phyloP scores from a whole-genome alignment of 2,329 filamentous ascomycete genomes.

The Talaromyces sp. region DNA sequence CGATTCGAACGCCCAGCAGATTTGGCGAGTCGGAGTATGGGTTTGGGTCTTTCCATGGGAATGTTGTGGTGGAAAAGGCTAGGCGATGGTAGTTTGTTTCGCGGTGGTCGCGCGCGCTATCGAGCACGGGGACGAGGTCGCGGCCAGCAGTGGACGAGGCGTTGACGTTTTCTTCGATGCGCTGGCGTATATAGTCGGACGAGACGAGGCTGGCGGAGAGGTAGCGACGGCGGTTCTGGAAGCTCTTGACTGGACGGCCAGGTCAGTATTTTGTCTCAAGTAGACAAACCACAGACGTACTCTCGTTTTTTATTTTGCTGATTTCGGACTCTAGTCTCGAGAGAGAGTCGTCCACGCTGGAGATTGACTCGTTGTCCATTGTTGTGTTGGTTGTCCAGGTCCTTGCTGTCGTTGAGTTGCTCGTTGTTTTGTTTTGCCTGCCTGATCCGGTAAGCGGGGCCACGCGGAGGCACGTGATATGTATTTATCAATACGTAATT shows the following conservation, averaged over 20 bases:
- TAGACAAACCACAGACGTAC: constrained; percentile 20
- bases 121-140: constrained; percentile 29
- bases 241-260: constrained; percentile 30
- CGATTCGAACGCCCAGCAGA: constrained; percentile 39
- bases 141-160: constrained; percentile 17
- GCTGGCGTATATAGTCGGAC: constrained; percentile 31
- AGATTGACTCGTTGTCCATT: constrained; percentile 9
- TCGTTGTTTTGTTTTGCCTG: neutral
- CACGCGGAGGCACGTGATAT: neutral
- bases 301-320: constrained; percentile 34
- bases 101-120: constrained; percentile 26
- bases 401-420: neutral
- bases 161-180: constrained; percentile 16
- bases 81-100: constrained; percentile 39
- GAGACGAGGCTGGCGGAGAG: constrained; percentile 38
- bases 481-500: neutral
- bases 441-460: neutral
- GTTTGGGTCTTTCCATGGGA: constrained; percentile 42
- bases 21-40: constrained; percentile 23
- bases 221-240: constrained; percentile 34
- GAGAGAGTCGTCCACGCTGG: constrained; percentile 6
- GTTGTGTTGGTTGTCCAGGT: neutral
- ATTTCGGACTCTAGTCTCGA: constrained; percentile 38
- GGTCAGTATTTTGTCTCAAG: neutral
- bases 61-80: constrained; percentile 40